A percentile compares a stretch with the other conserved stretches of the same genome.
These are phyloP conservation scores for Reutealis trisperma DNA, from an alignment of 345 rosid species.

Conservation along the genomic window DNA sequence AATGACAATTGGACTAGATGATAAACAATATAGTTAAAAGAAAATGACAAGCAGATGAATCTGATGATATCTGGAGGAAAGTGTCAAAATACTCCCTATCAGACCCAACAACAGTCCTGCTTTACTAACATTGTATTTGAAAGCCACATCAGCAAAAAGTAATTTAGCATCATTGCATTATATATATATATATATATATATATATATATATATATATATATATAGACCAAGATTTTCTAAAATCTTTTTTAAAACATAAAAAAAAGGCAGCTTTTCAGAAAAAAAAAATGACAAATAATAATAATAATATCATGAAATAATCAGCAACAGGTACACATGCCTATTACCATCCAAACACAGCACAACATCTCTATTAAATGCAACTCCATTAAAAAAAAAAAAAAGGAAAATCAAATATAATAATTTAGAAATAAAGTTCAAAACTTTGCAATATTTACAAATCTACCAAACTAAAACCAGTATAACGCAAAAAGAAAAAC, in stretches of 20 bases:
- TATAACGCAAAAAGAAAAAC: not conserved
- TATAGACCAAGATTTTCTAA: not conserved
- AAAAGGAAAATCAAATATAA: not conserved
- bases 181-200: too few species aligned
- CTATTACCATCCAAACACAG: not conserved
- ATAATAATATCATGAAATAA: not conserved
- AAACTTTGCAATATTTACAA: constrained; percentile 4
- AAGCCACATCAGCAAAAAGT: not conserved
- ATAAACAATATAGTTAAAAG: too few species aligned
- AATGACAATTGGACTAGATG: not conserved
- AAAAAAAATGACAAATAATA: not conserved
- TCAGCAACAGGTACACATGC: not conserved
- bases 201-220: too few species aligned
- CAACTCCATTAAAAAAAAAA: not conserved
- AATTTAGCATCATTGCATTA: not conserved
- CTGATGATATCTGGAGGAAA: not conserved
- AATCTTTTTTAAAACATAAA: not conserved
- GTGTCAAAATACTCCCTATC: not conserved
- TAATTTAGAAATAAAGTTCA: not conserved
- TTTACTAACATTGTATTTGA: not conserved
- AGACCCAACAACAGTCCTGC: not conserved
- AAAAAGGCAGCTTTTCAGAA: not conserved
- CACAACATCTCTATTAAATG: not conserved
- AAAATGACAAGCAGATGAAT: not conserved
- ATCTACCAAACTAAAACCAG: not conserved